Evolutionary conservation across 2,329 filamentous ascomycete species (phyloP), one percentile per base, ranked within the genome.

Genomic region (Nemania sp.): DNA sequence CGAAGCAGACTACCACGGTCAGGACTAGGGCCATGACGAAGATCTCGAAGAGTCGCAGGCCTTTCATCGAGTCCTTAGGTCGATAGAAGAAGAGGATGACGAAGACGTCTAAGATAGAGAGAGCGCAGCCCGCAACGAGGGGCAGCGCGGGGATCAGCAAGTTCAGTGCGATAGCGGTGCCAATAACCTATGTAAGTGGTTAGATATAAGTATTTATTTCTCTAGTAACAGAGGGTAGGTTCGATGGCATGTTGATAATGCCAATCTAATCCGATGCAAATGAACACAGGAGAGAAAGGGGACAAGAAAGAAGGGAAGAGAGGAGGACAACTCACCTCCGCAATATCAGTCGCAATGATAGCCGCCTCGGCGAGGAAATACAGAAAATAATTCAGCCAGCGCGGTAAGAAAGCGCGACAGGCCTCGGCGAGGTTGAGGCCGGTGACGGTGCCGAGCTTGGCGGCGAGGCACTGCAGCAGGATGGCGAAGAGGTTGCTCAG

Each of bases 401-500:
- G 74, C 1, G 86, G 86, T 12, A 88, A 75, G 66, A 86, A 84
- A 7, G 78, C 82, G 28, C 85, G 79, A 62, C 84, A 88, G 8
- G 84, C 83, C 57, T 86, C 79, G 1, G 86, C 83, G 12, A 89
- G 75, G 62, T 88, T 85, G 45, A 88, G 71, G 2, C 86, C 86
- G 1, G 82, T 88, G 58, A 89, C 84, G 12, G 83, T 86, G 26
- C 86, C 86, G 5, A 89, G 77, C 67, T 88, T 88, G 69, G 88
- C 83, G 63, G 82, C 82, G 2, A 90, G 77, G 17, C 79, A 82
- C 68, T 90, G 86, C 17, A 89, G 75, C 60, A 88, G 82, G 49
- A 90, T 88, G 61, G 86, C 86, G 64, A 89, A 86, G 45, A 89
- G 63, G 66, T 90, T 90, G 69, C 83, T 83, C 63, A 88, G 74